Percentiles rank a stretch among this genome's conserved stretches.
Conservation (phyloP, 2,329 filamentous ascomycete species). For the Cryoendolithus antarcticus region DNA sequence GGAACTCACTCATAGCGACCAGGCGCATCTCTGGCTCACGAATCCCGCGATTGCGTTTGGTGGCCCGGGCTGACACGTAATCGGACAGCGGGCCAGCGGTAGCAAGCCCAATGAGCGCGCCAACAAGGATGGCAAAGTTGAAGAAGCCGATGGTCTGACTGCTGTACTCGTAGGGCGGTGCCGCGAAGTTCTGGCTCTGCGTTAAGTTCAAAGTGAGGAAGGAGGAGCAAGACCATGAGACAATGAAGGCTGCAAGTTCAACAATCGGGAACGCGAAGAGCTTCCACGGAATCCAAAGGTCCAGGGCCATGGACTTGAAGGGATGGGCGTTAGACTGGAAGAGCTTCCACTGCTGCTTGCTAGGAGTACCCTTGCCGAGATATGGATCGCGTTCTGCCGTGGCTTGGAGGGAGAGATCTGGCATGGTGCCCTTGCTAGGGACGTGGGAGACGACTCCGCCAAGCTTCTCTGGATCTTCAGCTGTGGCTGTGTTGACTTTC, state of each 20-base stretch:
- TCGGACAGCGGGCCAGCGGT: slow-evolving; percentile 45
- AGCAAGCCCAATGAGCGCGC: slow-evolving; percentile 41
- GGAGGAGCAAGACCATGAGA: slow-evolving; percentile 45
- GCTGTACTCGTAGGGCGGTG: slow-evolving; percentile 43
- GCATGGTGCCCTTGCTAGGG: slow-evolving; percentile 11
- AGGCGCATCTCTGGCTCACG: slow-evolving; percentile 48
- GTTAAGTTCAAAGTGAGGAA: slow-evolving; percentile 53
- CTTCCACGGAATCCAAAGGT: slow-evolving; percentile 51
- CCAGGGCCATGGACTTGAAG: slow-evolving; percentile 35
- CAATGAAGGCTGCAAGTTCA: slow-evolving; percentile 49
- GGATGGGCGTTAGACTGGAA: slow-evolving; percentile 38
- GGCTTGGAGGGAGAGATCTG: slow-evolving; percentile 17
- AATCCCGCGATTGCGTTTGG: slow-evolving; percentile 41
- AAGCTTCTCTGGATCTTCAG: slow-evolving; percentile 14
- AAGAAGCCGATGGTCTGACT: slow-evolving; percentile 41
- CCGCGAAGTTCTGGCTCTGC: slow-evolving; percentile 40
- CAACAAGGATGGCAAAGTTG: slow-evolving; percentile 45
- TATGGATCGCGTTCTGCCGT: slow-evolving; percentile 40
- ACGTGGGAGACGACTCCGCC: slow-evolving; percentile 13
- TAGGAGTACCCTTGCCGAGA: slow-evolving; percentile 44
- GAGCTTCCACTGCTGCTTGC: slow-evolving; percentile 43
- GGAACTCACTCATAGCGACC: slow-evolving; percentile 27
- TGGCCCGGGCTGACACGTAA: slow-evolving; percentile 43
- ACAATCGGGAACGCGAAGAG: slow-evolving; percentile 51
- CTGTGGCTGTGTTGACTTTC: slow-evolving; percentile 9